phyloP scores from a whole-genome alignment of 768 basidiomycete genomes.

The Trichaptum fuscoviolaceum region DNA sequence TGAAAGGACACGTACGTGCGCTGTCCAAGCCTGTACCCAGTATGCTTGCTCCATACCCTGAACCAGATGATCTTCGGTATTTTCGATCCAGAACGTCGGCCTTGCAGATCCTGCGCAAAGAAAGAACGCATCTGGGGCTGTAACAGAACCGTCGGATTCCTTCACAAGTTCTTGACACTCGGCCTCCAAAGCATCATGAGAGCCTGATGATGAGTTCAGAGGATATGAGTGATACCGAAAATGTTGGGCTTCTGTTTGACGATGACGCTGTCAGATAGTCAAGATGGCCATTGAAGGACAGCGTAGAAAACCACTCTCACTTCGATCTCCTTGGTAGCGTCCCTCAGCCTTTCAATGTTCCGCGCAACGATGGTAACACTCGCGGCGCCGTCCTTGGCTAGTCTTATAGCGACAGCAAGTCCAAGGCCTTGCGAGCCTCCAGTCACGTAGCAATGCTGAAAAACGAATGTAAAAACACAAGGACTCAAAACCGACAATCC shows the following conservation, averaged over 20 bases:
- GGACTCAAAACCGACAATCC: background rate
- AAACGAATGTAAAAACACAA: background rate
- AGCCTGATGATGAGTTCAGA: constrained; percentile 24
- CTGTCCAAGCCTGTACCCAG: constrained; percentile 34
- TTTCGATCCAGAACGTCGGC: constrained; percentile 35
- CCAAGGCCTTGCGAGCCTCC: constrained; percentile 40
- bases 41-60: constrained; percentile 32
- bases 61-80: constrained; percentile 26
- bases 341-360: constrained; percentile 27
- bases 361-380: constrained; percentile 38
- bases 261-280: constrained; percentile 17
- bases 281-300: background rate
- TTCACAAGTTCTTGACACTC: constrained; percentile 25
- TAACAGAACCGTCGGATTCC: background rate
- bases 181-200: constrained; percentile 27
- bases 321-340: constrained; percentile 27
- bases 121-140: constrained; percentile 34
- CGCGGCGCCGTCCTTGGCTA: constrained; percentile 34
- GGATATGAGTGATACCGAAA: constrained; percentile 34
- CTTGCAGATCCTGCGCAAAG: constrained; percentile 36
- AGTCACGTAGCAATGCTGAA: constrained; percentile 40
- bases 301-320: constrained; percentile 16
- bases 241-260: constrained; percentile 23
- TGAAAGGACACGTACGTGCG: constrained; percentile 24
- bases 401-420: constrained; percentile 31